A percentile compares a stretch with the other conserved stretches of the same genome.
These are phyloP conservation scores for Exophiala calicioides DNA, from an alignment of 2,329 filamentous ascomycete genomes.

Conservation along the genomic window DNA sequence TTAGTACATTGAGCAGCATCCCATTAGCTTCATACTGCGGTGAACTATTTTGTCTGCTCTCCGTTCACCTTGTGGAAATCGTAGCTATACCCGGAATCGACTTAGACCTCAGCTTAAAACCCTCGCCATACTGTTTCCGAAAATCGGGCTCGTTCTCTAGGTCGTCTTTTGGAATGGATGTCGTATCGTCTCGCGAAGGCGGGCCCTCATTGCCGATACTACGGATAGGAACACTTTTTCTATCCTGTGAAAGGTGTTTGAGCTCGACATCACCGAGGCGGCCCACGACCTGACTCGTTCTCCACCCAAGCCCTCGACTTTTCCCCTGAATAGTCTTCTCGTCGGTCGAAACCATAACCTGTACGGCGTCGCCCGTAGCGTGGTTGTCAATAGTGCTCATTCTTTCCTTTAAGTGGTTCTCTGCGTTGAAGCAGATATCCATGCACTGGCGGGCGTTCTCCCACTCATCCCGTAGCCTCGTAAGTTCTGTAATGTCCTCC, in stretches of 20 bases:
- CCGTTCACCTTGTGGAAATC: not conserved
- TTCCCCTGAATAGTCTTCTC: constrained; percentile 38
- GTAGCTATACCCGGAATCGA: not conserved
- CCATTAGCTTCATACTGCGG: too few relatives aligned
- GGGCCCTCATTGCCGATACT: constrained; percentile 19
- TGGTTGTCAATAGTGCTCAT: constrained; percentile 40
- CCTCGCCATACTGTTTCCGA: constrained; percentile 33
- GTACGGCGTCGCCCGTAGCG: constrained; percentile 38
- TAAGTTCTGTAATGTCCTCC: constrained; percentile 37
- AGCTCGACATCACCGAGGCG: constrained; percentile 35
- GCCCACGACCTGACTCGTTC: constrained; percentile 39
- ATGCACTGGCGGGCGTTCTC: constrained; percentile 38
- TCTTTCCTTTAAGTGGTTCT: constrained; percentile 34
- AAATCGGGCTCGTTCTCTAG: constrained; percentile 22
- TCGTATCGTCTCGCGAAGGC: constrained; percentile 17
- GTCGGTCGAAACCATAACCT: constrained; percentile 43
- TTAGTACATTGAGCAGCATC: too few relatives aligned
- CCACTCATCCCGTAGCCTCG: constrained; percentile 41
- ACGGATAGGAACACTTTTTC: constrained; percentile 31
- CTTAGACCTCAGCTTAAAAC: constrained; percentile 15
- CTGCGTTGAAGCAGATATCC: constrained; percentile 39
- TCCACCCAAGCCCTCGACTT: constrained; percentile 33
- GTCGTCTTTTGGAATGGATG: not conserved
- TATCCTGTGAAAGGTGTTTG: constrained; percentile 37
- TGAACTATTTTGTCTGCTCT: too few relatives aligned